Evolutionary conservation across 176 grass and related monocot genomes (phyloP), one percentile per base, ranked within the genome.

Genomic region (Cenchrus americanus): DNA sequence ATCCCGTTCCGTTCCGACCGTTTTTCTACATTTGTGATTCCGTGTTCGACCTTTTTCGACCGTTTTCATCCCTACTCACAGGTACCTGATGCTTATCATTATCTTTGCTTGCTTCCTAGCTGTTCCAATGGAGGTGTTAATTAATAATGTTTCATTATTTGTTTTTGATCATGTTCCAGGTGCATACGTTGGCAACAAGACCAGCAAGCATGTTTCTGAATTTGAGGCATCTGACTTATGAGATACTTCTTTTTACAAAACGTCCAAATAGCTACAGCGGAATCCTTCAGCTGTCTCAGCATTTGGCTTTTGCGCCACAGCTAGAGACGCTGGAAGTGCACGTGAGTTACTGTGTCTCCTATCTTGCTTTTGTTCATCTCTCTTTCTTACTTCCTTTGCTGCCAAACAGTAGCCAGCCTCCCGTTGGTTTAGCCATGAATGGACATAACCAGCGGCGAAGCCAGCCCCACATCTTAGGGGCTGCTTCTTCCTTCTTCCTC

Each of bases 221-320:
- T 63, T 71, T 86, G 66, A 86, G 75, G n/a, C 66, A 79, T 3
- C 30, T 79, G 53, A 78, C 54, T 52, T 86, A 30, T 37, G 22
- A 77, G 69, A 49, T 85, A 77, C 14, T 4, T 57, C 30, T 77
- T 26, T 34, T 23, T 13, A 69, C 7, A 23, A 14, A 32, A 8
- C 4, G 3, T 34, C 51, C 73, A 58, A 69, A 77, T 77, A 32
- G 11, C 2, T 22, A 85, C 9, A 44, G 21, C n/a, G 73, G 48
- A 54, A 5, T 84, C 66, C 10, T 84, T 55, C 82, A 42, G 32
- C 7, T 84, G 8, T 34, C 48, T 4, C 23, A 32, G 10, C 37
- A 18, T 57, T 66, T 84, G 34, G 30, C 22, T 55, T 59, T 59
- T 22, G 57, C 32, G 18, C 82, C 60, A 5, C 14, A 42, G 6